Conservation (phyloP, 208 protist genomes). For the Jaenimonas drosophilae region DNA sequence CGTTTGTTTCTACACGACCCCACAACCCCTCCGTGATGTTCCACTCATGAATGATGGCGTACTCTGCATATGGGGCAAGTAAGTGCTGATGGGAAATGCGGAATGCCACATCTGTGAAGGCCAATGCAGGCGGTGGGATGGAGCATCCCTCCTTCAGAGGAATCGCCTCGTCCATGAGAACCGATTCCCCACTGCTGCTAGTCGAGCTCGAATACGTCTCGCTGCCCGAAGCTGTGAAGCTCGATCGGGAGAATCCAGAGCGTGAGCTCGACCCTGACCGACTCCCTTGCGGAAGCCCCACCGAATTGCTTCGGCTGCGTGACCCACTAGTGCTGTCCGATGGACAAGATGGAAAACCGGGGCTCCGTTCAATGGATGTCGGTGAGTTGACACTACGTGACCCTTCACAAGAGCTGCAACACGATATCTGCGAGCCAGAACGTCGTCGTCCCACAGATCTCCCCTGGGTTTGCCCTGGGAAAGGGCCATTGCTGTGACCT, state of each 20-base stretch:
- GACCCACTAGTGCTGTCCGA: not conserved
- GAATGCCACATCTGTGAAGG: slow-evolving; percentile 47
- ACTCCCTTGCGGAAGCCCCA: too few species aligned
- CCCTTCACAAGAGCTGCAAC: too few species aligned
- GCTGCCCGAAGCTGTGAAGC: not conserved
- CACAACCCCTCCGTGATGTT: slow-evolving; percentile 43
- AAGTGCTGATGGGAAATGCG: slow-evolving; percentile 18
- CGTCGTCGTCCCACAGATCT: too few species aligned
- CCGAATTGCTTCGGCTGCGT: too few species aligned
- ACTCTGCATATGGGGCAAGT: slow-evolving; percentile 35
- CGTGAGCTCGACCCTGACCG: not conserved
- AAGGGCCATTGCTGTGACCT: too few species aligned
- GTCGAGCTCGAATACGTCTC: slow-evolving; percentile 7
- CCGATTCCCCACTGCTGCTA: not conserved
- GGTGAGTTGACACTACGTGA: too few species aligned
- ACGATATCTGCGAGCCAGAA: too few species aligned
- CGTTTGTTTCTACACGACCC: slow-evolving; percentile 39
- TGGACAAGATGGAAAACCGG: too few species aligned
- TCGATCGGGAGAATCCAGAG: not conserved
- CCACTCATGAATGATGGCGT: slow-evolving; percentile 68
- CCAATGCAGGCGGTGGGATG: slow-evolving; percentile 17
- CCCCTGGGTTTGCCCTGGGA: too few species aligned
- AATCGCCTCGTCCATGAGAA: slow-evolving; percentile 18
- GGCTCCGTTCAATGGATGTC: too few species aligned
- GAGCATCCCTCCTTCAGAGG: slow-evolving; percentile 39